These are phyloP conservation scores for Fusarium falciforme DNA, from an alignment of 2,329 filamentous ascomycete species.

Conservation along the genomic window DNA sequence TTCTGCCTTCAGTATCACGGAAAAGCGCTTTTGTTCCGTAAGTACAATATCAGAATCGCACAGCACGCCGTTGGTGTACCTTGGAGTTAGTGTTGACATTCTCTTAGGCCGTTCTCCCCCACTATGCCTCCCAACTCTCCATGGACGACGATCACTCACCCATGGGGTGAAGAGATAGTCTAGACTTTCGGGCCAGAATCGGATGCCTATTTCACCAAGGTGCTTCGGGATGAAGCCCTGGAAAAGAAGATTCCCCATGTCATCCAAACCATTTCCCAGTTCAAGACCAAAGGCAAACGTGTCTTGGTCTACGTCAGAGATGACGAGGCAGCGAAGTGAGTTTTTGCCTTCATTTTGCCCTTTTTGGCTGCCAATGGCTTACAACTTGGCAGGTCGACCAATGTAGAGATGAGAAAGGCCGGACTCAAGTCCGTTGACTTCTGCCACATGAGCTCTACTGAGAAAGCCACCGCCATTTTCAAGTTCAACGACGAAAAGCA, in stretches of 20 bases:
- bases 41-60: no score
- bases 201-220: no score
- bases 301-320: neutral
- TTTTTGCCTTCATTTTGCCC: neutral
- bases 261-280: no score
- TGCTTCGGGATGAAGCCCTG: neutral
- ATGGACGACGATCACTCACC: no score
- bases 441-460: neutral
- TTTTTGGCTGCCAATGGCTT: neutral
- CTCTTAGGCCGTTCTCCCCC: no score
- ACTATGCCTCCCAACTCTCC: no score
- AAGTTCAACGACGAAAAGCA: neutral
- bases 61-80: no score
- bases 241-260: neutral
- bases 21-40: no score
- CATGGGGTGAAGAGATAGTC: neutral
- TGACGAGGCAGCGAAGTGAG: neutral
- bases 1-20: no score
- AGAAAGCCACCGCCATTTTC: fast-evolving
- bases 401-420: neutral
- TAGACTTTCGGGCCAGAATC: no score
- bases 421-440: neutral
- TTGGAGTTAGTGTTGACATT: no score
- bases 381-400: neutral
- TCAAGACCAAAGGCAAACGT: no score